Conservation (phyloP, 805 yeast genomes). For the Pichia insulana region DNA sequence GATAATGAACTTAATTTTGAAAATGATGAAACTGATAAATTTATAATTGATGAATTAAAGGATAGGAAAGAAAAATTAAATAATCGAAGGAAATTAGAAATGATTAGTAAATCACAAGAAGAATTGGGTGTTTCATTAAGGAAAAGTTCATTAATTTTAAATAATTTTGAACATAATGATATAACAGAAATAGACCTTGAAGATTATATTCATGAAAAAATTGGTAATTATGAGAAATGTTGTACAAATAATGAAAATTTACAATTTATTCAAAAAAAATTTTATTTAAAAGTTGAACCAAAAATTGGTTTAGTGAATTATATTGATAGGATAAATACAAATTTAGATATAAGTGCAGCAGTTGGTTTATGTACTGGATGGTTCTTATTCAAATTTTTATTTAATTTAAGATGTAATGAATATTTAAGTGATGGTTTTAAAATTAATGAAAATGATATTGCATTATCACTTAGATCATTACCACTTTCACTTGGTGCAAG, state of each 20-base stretch:
- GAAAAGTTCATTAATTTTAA: conserved; percentile 19
- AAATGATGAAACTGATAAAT: neutral
- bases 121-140: conserved; percentile 25
- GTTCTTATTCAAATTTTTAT: conserved; percentile 24
- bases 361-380: conserved; percentile 26
- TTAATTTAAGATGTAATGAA: conserved; percentile 19
- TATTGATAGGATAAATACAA: conserved; percentile 26
- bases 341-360: conserved; percentile 25
- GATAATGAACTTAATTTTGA: neutral
- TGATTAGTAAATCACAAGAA: conserved; percentile 17
- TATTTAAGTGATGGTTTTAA: conserved; percentile 9
- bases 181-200: conserved; percentile 7
- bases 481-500: conserved; percentile 4
- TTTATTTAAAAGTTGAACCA: conserved; percentile 27
- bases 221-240: conserved; percentile 13
- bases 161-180: conserved; percentile 19
- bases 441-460: conserved; percentile 1
- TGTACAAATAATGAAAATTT: conserved; percentile 5
- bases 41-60: conserved; percentile 1
- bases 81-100: conserved; percentile 4
- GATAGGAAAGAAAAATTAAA: neutral
- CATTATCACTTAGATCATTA: conserved; percentile 3
- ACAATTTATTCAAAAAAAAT: conserved; percentile 18
- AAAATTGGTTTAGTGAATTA: conserved; percentile 21
- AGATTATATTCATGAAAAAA: conserved; percentile 1